Evolutionary conservation across 352 stramenopile species (phyloP), one percentile per base, ranked within the genome.

Genomic region (Aphanomyces euteiches): DNA sequence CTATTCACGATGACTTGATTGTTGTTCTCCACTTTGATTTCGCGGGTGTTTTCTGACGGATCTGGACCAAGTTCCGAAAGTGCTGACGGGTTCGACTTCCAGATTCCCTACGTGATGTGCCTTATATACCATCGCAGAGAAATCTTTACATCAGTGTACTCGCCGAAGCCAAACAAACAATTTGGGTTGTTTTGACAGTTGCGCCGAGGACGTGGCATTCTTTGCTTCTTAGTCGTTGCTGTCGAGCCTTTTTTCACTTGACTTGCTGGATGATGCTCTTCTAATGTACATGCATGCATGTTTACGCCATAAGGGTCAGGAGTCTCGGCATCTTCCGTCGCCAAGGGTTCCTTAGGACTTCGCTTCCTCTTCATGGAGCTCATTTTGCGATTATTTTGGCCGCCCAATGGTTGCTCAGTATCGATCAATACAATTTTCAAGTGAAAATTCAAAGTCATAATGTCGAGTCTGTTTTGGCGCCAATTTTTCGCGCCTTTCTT

Each of bases 161-260:
- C 87, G 47, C 89, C 89, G 8, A 96, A 75, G 3, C 89, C 89
- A 39, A 82, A 96, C 47, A 95, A 78, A 61, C 87, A 95, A 73
- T 95, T 95, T 67, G 87, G 87, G 64, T 96, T 96, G 64, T 89
- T 75, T 2, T 65, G 73, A 72, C 89, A 96, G 71, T 95, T 96
- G 65, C 75, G 75, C 17, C 82, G 7, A 39, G 36, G 43, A 13
- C 81, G 73, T 0, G 58, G 17, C 3, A 57, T 50, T 34, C 60
- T 69, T 47, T 83, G 83, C 67, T 53, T 73, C 60, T 86, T 76
- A 67, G 82, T 19, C 13, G 13, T 76, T 70, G 83, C 36, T 8
- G 13, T 4, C 50, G 38, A 5, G 21, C 58, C 71, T 56, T 85
- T 84, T 66, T 50, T 74, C 56, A 83, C 84, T 73, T 83, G 83